Conservation (phyloP, 805 yeast genomes). For the Ogataea pini region DNA sequence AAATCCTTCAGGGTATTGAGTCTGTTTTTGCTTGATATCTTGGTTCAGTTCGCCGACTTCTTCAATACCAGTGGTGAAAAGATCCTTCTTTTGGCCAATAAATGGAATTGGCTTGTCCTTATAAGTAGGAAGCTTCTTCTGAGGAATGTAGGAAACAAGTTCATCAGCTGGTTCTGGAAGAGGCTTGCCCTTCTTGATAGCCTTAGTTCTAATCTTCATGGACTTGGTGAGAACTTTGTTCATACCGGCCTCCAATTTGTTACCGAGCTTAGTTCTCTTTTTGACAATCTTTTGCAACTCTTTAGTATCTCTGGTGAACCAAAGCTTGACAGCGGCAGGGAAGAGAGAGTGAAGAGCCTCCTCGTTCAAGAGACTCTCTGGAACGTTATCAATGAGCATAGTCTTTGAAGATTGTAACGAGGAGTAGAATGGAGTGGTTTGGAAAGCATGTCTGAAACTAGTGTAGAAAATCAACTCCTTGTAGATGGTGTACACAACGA, state of each 20-base stretch:
- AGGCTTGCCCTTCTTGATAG: slow-evolving; percentile 56
- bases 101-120: slow-evolving; percentile 64
- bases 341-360: slow-evolving; percentile 60
- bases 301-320: slow-evolving; percentile 64
- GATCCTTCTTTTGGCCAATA: slow-evolving; percentile 81
- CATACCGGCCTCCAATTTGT: slow-evolving; percentile 65
- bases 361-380: slow-evolving; percentile 43
- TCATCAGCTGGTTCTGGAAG: slow-evolving; percentile 59
- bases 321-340: slow-evolving; percentile 59
- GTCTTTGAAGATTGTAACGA: slow-evolving; percentile 71
- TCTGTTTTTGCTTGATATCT: slow-evolving; percentile 62
- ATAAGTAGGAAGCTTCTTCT: slow-evolving; percentile 83
- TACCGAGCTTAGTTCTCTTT: slow-evolving; percentile 62
- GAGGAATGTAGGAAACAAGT: slow-evolving; percentile 60
- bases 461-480: slow-evolving; percentile 72
- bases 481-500: slow-evolving; percentile 65
- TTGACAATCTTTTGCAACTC: slow-evolving; percentile 56
- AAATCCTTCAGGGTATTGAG: slow-evolving; percentile 46
- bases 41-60: slow-evolving; percentile 67
- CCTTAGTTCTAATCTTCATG: slow-evolving; percentile 54
- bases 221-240: slow-evolving; percentile 62
- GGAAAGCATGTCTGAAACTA: slow-evolving; percentile 70
- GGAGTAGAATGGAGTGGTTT: slow-evolving; percentile 72
- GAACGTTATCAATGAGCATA: slow-evolving; percentile 68
- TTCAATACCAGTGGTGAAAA: slow-evolving; percentile 71